Conservation (phyloP, 2,329 filamentous ascomycete genomes). For the Pseudocercospora fuligena region DNA sequence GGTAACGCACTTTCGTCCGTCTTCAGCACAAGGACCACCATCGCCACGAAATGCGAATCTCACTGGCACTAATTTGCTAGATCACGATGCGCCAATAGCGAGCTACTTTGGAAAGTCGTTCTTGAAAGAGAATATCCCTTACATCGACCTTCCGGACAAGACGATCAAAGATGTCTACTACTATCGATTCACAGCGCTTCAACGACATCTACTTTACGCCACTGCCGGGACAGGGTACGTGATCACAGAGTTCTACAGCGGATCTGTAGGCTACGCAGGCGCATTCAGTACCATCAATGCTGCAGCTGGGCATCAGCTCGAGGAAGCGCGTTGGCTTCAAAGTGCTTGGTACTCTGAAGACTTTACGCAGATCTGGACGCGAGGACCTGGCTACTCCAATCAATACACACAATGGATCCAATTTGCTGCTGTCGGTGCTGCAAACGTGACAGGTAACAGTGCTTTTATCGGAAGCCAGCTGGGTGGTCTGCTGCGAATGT, state of each 20-base stretch:
- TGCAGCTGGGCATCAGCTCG: constrained; percentile 14
- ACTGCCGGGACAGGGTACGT: constrained; percentile 47
- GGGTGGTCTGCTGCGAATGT: constrained; percentile 47
- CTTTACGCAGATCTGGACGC: constrained; percentile 11
- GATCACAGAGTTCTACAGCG: constrained; percentile 52
- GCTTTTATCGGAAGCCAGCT: constrained; percentile 47
- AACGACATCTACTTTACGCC: constrained; percentile 45
- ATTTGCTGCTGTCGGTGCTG: constrained; percentile 43
- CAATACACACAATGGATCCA: constrained; percentile 45
- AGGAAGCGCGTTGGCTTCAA: constrained; percentile 13
- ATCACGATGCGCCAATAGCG: constrained; percentile 29
- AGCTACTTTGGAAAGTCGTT: constrained; percentile 34
- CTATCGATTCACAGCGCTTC: constrained; percentile 50
- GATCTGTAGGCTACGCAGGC: constrained; percentile 24
- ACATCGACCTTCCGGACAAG: constrained; percentile 50
- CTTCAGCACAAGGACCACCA: neutral
- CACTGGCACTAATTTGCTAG: constrained; percentile 25
- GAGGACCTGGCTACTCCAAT: neutral
- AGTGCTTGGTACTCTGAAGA: constrained; percentile 2
- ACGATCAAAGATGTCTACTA: constrained; percentile 54
- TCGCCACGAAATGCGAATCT: neutral
- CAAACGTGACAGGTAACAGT: constrained; percentile 44
- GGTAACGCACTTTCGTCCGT: neutral
- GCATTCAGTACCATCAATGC: constrained; percentile 12
- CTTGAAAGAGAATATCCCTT: constrained; percentile 49